Evolutionary conservation across 2,329 filamentous ascomycete genomes (phyloP).

Genomic region (Cladosporium sp.): DNA sequence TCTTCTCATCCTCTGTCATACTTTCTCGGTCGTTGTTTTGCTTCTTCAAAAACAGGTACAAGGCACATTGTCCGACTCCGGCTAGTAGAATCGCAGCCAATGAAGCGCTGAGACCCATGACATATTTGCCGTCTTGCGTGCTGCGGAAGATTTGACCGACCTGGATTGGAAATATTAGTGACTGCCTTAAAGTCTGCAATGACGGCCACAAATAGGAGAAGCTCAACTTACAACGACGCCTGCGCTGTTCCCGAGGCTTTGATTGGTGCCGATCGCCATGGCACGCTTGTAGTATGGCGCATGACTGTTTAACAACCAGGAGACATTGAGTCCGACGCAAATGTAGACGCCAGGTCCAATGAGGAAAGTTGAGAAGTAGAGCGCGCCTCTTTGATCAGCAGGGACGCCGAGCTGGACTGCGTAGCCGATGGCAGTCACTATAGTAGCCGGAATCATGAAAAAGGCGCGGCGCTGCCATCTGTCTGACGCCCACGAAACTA

Average conservation of each 20-base stretch:
- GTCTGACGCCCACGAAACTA: neutral
- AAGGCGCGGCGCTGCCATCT: neutral
- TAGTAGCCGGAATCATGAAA: neutral
- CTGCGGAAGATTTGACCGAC: conserved; percentile 1
- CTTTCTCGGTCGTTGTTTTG: too few species aligned
- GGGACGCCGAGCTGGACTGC: neutral
- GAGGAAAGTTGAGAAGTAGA: conserved; percentile 1
- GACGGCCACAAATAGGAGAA: too few species aligned
- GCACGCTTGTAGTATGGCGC: conserved; percentile 4
- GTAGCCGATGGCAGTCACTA: neutral
- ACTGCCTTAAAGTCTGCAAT: neutral
- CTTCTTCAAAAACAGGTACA: too few species aligned
- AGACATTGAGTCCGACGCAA: neutral
- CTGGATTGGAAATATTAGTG: neutral
- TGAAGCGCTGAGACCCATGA: neutral
- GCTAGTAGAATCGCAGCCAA: neutral
- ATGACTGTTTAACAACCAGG: conserved; percentile 1
- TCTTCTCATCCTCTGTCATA: too few species aligned
- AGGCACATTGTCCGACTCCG: too few species aligned
- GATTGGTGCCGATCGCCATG: conserved; percentile 3
- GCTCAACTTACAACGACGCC: neutral
- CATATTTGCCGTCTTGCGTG: neutral
- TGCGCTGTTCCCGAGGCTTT: neutral
- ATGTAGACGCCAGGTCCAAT: conserved; percentile 1
- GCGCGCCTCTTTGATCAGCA: neutral